Percentiles rank a stretch among this genome's conserved stretches.
Evolutionary conservation across 164 flowering plant species (phyloP).

Genomic region (Nymphaea colorata): DNA sequence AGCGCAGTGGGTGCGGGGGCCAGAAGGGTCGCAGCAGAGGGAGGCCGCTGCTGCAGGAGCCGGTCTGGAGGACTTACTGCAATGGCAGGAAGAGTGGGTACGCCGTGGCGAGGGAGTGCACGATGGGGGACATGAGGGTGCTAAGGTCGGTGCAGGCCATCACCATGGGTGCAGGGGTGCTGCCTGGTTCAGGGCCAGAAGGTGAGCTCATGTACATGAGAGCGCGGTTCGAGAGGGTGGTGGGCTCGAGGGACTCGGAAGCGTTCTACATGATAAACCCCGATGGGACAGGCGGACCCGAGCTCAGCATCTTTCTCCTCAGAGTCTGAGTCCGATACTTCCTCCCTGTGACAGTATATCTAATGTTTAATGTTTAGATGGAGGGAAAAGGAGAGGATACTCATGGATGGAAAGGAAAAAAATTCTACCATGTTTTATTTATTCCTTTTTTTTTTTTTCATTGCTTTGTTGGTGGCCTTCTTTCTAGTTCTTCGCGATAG

Average conservation of each 20-base stretch:
- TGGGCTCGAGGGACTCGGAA: constrained; percentile 54
- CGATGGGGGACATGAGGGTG: constrained; percentile 51
- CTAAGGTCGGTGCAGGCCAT: constrained; percentile 56
- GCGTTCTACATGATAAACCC: constrained; percentile 72
- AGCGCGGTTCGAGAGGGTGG: constrained; percentile 58
- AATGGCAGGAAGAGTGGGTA: constrained; percentile 74
- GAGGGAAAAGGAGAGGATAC: too few species aligned
- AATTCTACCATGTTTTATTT: too few species aligned
- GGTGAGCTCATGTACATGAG: constrained; percentile 83
- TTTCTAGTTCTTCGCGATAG: background rate
- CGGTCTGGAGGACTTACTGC: constrained; percentile 82
- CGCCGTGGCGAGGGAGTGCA: constrained; percentile 45
- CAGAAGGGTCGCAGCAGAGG: constrained; percentile 8
- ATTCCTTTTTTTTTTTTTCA: too few species aligned
- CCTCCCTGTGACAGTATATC: background rate
- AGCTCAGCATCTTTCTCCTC: constrained; percentile 51
- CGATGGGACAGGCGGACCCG: constrained; percentile 54
- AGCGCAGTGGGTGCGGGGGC: background rate
- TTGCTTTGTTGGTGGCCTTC: too few species aligned
- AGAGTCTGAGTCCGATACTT: constrained; percentile 24
- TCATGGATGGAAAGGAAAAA: too few species aligned
- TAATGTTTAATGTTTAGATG: background rate
- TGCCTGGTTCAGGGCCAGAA: constrained; percentile 33
- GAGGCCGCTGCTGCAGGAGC: constrained; percentile 35
- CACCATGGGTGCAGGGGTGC: constrained; percentile 86